Evolutionary conservation across 306 rosid species (phyloP).

Genomic region (Pyrus bretschneideri): DNA sequence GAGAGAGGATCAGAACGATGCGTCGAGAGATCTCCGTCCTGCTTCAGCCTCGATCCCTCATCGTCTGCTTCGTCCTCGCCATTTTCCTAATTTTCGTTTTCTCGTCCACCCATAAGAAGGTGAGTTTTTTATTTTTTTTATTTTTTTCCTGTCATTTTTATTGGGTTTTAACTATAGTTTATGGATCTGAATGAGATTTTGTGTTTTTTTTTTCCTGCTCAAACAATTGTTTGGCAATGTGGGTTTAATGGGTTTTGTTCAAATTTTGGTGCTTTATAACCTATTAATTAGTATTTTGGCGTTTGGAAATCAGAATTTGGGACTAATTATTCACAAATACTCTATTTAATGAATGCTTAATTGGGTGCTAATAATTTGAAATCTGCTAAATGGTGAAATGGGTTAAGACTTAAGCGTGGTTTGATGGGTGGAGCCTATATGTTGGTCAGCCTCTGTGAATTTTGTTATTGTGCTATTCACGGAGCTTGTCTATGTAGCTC

Average conservation of each 20-base stretch:
- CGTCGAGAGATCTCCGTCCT: constrained; percentile 48
- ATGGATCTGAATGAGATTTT: constrained; percentile 19
- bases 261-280: background rate
- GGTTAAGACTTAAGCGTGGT: background rate
- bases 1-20: constrained; percentile 25
- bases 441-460: background rate
- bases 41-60: constrained; percentile 46
- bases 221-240: background rate
- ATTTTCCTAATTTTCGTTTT: constrained; percentile 42
- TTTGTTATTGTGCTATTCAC: background rate
- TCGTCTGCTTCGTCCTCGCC: constrained; percentile 30
- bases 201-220: background rate
- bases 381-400: background rate
- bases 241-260: background rate
- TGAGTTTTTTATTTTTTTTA: background rate
- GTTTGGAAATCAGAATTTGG: background rate
- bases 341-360: background rate
- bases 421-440: background rate
- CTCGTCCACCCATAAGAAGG: constrained; percentile 16
- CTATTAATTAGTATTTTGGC: background rate
- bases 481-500: background rate
- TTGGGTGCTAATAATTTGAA: background rate
- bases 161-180: background rate
- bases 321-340: background rate
- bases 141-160: background rate